A percentile compares a stretch with the other conserved stretches of the same genome.
Evolutionary conservation across 768 basidiomycete genomes (phyloP).

Genomic region (Tulasnella sp.): DNA sequence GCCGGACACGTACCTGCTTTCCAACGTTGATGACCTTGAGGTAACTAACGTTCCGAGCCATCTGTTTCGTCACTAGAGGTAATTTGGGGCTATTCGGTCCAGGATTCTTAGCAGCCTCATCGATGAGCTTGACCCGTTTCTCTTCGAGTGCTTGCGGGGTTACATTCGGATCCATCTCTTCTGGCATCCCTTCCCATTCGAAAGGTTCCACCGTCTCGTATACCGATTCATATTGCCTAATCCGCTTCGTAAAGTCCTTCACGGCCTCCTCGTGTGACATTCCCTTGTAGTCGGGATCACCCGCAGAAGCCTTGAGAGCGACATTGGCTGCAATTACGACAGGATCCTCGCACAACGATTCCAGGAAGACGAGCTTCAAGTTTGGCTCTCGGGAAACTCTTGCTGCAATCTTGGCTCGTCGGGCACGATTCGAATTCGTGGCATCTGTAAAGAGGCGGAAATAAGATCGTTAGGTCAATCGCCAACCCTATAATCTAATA

Average conservation of each 20-base stretch:
- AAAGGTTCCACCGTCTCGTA: slow-evolving; percentile 75
- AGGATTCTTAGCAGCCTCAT: neutral
- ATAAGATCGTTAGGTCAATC: neutral
- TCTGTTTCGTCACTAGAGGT: slow-evolving; percentile 1
- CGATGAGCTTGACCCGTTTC: neutral
- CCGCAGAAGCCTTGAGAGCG: slow-evolving; percentile 87
- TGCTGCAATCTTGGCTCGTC: slow-evolving; percentile 75
- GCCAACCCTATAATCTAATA: neutral
- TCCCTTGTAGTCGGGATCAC: slow-evolving; percentile 96
- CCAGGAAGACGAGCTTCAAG: slow-evolving; percentile 83
- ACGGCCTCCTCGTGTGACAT: slow-evolving; percentile 76
- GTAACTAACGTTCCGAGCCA: slow-evolving; percentile 55
- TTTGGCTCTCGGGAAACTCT: slow-evolving; percentile 68
- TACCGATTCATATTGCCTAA: slow-evolving; percentile 85
- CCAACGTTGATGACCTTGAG: slow-evolving; percentile 91
- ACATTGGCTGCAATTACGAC: slow-evolving; percentile 91
- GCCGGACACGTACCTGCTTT: slow-evolving; percentile 62
- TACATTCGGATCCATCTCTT: neutral
- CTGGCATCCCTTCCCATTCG: slow-evolving; percentile 11
- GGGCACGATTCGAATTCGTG: slow-evolving; percentile 75
- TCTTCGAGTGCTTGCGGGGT: neutral
- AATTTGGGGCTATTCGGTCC: neutral
- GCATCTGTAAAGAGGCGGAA: slow-evolving; percentile 49
- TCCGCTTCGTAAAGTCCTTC: slow-evolving; percentile 81
- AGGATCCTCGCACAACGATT: slow-evolving; percentile 91